Conservation (phyloP, 148 eudicot genomes). For the Selenicereus undatus region DNA sequence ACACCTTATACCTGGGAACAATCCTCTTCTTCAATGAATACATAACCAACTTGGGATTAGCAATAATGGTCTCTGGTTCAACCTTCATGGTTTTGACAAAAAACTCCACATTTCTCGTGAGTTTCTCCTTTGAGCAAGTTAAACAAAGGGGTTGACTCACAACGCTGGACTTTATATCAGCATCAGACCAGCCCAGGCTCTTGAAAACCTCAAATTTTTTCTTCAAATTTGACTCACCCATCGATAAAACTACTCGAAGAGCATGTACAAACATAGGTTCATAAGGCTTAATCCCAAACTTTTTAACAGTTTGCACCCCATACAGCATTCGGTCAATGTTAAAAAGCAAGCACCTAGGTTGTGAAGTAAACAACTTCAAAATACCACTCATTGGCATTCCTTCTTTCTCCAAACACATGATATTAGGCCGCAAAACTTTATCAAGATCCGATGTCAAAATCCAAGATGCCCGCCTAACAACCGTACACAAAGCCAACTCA, state of each 20-base stretch:
- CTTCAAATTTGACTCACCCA: constrained; percentile 13
- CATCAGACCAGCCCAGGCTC: constrained; percentile 29
- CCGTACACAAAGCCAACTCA: background rate
- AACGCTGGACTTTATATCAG: background rate
- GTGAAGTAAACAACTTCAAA: constrained; percentile 11
- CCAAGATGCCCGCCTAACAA: constrained; percentile 15
- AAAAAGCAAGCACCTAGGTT: constrained; percentile 18
- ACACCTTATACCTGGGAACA: constrained; percentile 24
- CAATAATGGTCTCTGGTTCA: constrained; percentile 5
- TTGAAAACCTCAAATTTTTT: constrained; percentile 20
- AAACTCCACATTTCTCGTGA: constrained; percentile 9
- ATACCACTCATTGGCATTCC: constrained; percentile 19
- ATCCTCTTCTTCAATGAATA: constrained; percentile 21
- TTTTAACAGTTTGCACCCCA: constrained; percentile 5
- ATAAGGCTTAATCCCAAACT: constrained; percentile 21
- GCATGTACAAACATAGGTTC: constrained; percentile 17
- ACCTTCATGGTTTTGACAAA: constrained; percentile 12
- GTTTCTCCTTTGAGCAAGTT: constrained; percentile 21
- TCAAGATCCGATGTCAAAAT: constrained; percentile 1
- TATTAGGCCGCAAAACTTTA: constrained; percentile 13
- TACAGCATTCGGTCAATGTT: background rate
- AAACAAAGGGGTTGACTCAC: constrained; percentile 17
- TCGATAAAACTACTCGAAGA: constrained; percentile 9
- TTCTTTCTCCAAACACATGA: constrained; percentile 11
- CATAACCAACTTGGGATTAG: constrained; percentile 14